Base-by-base conservation (phyloP, 768 basidiomycete species). In the Macrolepiota albuminosa region DNA sequence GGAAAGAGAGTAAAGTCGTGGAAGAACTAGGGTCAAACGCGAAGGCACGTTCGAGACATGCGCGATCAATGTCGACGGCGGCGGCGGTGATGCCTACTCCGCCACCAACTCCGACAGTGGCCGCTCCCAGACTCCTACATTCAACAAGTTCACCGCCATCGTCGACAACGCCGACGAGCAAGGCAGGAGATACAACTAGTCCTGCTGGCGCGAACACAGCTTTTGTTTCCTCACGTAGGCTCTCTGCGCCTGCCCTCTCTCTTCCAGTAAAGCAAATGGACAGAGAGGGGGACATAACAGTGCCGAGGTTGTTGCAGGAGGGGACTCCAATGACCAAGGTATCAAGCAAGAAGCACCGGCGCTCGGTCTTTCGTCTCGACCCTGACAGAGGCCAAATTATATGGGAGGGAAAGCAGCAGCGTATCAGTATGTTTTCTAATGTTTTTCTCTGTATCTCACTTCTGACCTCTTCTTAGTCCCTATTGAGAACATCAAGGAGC, bases 401-500 rank as follows among this genome's bases (percentile, higher is more conserved):
- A 16, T 94, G 88, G 84, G 81, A 86, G 65, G 89, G 89, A 13
- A 87, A 87, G 71, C 85, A 84, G 67, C 74, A 81, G 48, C 81
- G 86, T 34, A 83, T 87, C 58, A 77, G 80, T 81, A 56, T 58
- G 84, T 91, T 70, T 73, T 83, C 79, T 82, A 65, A 73, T 81
- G 37, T 67, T 77, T 60, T 76, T 79, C 42, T 50, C 11, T 14
- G 18, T 14, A 9, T 21, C 9, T 54, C 24, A 24, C 18, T 51
- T 56, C 39, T 50, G 29, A 56, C 37, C 7, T 42, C 47, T 29
- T 46, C 43, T 21, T 61, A 97, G 95, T 96, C 51, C 86, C 88
- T 3, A 88, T 96, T 61, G 92, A 93, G 70, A 85, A 84, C 64
- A 93, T 97, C 72, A 91, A 93, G 62, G 95, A 97, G 69, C 83